Evolutionary conservation across 2,329 filamentous ascomycete genomes (phyloP).

Genomic region (Fusarium piperis): DNA sequence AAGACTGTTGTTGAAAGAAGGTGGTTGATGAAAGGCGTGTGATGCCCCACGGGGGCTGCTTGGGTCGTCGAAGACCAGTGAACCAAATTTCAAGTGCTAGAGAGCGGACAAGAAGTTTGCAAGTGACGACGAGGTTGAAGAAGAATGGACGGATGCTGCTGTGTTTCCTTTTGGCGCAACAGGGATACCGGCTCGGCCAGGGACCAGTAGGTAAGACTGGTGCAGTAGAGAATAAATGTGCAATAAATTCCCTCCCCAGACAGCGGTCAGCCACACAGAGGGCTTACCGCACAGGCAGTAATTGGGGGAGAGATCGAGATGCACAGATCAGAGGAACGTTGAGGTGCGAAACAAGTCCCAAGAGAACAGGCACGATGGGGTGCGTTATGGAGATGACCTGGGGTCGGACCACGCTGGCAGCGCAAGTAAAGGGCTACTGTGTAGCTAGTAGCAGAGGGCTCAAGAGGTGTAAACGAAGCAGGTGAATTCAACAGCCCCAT

Average conservation of each 20-base stretch:
- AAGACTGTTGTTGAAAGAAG: constrained; percentile 16
- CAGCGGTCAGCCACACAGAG: constrained; percentile 24
- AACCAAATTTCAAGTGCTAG: constrained; percentile 10
- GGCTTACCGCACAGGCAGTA: constrained; percentile 13
- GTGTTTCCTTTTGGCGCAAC: constrained; percentile 34
- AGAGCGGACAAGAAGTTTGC: constrained; percentile 9
- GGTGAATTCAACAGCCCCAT: constrained; percentile 20
- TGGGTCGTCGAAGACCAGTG: constrained; percentile 9
- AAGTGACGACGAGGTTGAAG: constrained; percentile 16
- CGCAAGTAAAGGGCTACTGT: constrained; percentile 14
- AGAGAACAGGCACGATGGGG: constrained; percentile 1
- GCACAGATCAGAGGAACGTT: neutral
- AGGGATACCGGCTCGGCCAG: constrained; percentile 31
- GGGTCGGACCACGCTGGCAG: constrained; percentile 5
- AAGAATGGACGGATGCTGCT: constrained; percentile 2
- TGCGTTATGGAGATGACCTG: neutral
- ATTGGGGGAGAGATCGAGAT: neutral
- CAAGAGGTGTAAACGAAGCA: constrained; percentile 25
- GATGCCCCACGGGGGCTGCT: constrained; percentile 8
- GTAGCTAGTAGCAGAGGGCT: constrained; percentile 6
- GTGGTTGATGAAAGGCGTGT: constrained; percentile 11
- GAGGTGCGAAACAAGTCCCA: neutral
- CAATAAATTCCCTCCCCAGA: constrained; percentile 12
- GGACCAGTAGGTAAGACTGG: constrained; percentile 6
- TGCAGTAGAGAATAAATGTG: constrained; percentile 12